Conservation (phyloP, 1,284 basidiomycete genomes). For the Pseudozyma thailandica region DNA sequence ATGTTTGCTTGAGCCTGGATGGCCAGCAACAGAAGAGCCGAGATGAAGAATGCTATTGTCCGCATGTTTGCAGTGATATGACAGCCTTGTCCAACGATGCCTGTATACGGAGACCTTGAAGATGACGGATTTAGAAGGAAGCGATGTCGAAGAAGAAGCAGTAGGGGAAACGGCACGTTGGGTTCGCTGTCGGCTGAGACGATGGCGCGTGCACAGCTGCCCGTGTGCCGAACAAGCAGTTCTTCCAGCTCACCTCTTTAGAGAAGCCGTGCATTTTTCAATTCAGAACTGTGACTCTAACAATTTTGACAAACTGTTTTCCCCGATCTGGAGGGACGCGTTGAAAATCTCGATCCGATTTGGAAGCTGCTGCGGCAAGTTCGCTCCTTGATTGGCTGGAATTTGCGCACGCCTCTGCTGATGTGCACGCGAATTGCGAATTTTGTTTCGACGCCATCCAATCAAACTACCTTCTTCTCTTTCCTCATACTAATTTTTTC, state of each 20-base stretch:
- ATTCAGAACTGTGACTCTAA: neutral
- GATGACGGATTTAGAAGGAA: neutral
- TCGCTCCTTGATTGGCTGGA: constrained; percentile 20
- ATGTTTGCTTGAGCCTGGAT: constrained; percentile 31
- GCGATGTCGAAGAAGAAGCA: neutral
- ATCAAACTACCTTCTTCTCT: constrained; percentile 21
- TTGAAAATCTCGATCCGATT: neutral
- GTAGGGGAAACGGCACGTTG: neutral
- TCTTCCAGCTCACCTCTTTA: neutral
- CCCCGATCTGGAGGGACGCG: neutral
- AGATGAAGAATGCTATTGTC: constrained; percentile 17
- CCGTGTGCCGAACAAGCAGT: neutral
- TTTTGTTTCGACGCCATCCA: constrained; percentile 10
- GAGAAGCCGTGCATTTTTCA: neutral
- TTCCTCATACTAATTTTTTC: constrained; percentile 41
- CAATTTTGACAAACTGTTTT: constrained; percentile 3
- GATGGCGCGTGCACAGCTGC: constrained; percentile 39
- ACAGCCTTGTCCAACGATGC: neutral
- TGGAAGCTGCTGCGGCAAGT: constrained; percentile 50
- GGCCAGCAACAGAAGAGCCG: constrained; percentile 17
- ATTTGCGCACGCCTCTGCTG: neutral
- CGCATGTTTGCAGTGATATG: constrained; percentile 9
- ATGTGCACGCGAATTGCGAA: constrained; percentile 2
- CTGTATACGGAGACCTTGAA: neutral
- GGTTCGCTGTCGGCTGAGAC: neutral